Percentiles rank a stretch among this genome's conserved stretches.
phyloP scores from a whole-genome alignment of 768 basidiomycete species.

The Trametes maxima region DNA sequence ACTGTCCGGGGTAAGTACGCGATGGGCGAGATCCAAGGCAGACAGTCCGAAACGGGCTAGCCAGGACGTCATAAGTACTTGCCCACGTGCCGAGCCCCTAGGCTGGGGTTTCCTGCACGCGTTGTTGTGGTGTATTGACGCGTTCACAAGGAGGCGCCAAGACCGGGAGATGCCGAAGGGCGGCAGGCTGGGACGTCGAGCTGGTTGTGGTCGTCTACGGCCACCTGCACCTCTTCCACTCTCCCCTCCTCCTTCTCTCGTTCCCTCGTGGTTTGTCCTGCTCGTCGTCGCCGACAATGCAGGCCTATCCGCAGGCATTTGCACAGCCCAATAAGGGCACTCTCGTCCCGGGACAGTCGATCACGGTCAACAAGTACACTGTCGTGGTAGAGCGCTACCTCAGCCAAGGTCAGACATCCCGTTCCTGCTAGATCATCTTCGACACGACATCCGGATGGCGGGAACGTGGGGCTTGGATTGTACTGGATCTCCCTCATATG shows the following conservation, averaged over 20 bases:
- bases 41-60: neutral
- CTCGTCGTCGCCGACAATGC: slow-evolving; percentile 42
- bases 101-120: slow-evolving; percentile 10
- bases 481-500: no score
- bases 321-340: slow-evolving; percentile 59
- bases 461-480: no score
- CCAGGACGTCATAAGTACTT: neutral
- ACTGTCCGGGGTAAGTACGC: neutral
- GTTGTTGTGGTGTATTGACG: slow-evolving; percentile 17
- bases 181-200: neutral
- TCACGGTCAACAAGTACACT: slow-evolving; percentile 85
- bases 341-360: slow-evolving; percentile 79
- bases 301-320: slow-evolving; percentile 48
- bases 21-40: slow-evolving; percentile 7
- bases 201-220: slow-evolving; percentile 16
- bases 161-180: slow-evolving; percentile 6
- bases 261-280: slow-evolving; percentile 3
- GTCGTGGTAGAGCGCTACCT: slow-evolving; percentile 95
- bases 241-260: slow-evolving; percentile 1
- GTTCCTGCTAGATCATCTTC: slow-evolving; percentile 14
- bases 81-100: slow-evolving; percentile 12
- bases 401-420: slow-evolving; percentile 72
- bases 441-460: neutral
- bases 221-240: slow-evolving; percentile 6
- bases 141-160: slow-evolving; percentile 3